Conservation (phyloP, 1,139 yeast species). For the Meyerozyma athensensis region DNA sequence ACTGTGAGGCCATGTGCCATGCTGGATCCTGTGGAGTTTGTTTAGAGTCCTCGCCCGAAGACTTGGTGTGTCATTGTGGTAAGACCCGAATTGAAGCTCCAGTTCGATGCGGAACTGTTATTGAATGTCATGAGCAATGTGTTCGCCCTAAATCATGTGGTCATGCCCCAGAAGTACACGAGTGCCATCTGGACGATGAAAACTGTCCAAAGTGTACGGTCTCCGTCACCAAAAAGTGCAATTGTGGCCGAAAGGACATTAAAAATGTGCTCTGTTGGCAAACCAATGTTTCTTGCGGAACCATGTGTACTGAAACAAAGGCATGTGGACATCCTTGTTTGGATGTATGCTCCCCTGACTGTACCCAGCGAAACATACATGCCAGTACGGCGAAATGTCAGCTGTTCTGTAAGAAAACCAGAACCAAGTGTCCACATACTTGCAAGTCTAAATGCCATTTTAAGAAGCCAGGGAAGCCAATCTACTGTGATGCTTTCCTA, state of each 20-base stretch:
- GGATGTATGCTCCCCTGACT: constrained; percentile 46
- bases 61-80: constrained; percentile 82
- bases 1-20: constrained; percentile 75
- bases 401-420: constrained; percentile 48
- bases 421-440: constrained; percentile 57
- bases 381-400: constrained; percentile 42
- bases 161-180: constrained; percentile 67
- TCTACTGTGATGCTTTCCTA: constrained; percentile 30
- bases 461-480: constrained; percentile 33
- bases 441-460: constrained; percentile 66
- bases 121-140: constrained; percentile 68
- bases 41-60: constrained; percentile 76
- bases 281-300: constrained; percentile 67
- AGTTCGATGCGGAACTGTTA: constrained; percentile 76
- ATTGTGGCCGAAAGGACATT: constrained; percentile 62
- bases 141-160: constrained; percentile 63
- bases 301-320: constrained; percentile 52
- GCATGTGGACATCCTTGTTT: constrained; percentile 71
- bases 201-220: constrained; percentile 78
- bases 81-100: constrained; percentile 78
- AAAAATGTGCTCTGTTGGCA: constrained; percentile 72
- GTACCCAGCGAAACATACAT: constrained; percentile 31
- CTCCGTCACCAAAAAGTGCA: constrained; percentile 58
- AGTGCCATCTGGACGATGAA: constrained; percentile 63
- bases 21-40: constrained; percentile 83